Base-by-base conservation (phyloP, 108 stramenopile genomes). In the Cyclotella kingstonii region DNA sequence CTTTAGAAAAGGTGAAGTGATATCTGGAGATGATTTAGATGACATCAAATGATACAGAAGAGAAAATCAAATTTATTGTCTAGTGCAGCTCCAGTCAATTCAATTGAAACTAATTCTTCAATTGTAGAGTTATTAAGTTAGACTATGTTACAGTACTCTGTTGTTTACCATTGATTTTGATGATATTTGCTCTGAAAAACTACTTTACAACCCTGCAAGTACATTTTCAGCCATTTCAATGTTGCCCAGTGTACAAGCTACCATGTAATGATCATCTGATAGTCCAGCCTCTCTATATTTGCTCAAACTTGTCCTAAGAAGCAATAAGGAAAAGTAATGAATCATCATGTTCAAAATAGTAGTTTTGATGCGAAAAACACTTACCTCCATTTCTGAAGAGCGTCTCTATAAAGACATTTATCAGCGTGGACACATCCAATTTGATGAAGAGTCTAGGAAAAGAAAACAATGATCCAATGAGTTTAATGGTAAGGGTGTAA, bases 221-320 rank as follows among this genome's bases (percentile, higher is more conserved):
- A 56, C 54, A 52, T 59, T 76, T 46, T 78, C 78, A 8, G 81
- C 81, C 77, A 82, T 82, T 44, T 77, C 75, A 31, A 82, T 82
- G 43, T 82, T 82, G 4, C 77, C 77, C 21, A 82, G 42, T 6
- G 81, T 82, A 42, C 71, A 66, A 25, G 81, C 78, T 2, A 82
- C 71, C 68, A 79, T 56, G 54, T 78, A 69, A 26, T 82, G 60
- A 41, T 82, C 78, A 35, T 82, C 78, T n/a, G 22, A 26, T n/a
- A 82, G 49, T 9, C 81, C 77, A 36, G 75, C 66, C 9, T 79
- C 76, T 55, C 75, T 51, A 46, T 78, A 79, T 25, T 73, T 69
- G 45, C 55, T 56, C 9, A 82, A 49, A 11, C 70, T 70, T 29
- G 61, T 70, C 66, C 63, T 57, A 15, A 3, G 39, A 15, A 2